Conservation (phyloP, 176 grass and related monocot species). For the Avena sativa region DNA sequence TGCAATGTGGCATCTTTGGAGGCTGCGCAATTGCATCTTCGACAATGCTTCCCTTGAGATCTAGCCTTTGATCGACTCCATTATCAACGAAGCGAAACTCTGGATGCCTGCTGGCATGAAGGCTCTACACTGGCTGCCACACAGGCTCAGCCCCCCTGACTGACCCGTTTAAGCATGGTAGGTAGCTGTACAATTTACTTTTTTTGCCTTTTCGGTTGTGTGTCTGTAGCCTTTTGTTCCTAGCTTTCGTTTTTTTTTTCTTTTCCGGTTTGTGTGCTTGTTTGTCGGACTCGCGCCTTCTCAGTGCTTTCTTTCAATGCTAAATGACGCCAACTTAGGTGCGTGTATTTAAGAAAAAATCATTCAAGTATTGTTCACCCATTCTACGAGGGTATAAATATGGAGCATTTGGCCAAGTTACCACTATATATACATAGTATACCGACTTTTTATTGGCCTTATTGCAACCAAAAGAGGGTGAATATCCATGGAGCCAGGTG, state of each 20-base stretch:
- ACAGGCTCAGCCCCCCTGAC: not conserved
- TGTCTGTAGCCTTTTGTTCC: not conserved
- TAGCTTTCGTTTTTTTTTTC: not conserved
- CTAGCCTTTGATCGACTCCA: not conserved
- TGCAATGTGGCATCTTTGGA: not conserved
- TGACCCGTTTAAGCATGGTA: not conserved
- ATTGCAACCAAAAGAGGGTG: not conserved
- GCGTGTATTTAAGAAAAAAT: not conserved
- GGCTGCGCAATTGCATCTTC: not conserved
- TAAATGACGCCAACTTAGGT: not conserved
- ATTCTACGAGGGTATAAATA: not conserved
- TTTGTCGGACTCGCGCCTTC: not conserved
- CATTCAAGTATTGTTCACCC: not conserved
- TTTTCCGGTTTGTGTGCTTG: not conserved
- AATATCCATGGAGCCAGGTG: not conserved
- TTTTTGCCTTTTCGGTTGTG: not conserved
- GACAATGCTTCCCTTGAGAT: not conserved
- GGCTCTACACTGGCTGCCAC: not conserved
- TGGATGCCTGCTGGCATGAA: not conserved
- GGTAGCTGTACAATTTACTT: not conserved
- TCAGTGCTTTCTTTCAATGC: not conserved
- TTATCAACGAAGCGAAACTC: not conserved
- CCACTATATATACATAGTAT: not conserved
- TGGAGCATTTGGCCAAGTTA: slow-evolving; percentile 2
- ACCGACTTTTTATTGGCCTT: not conserved